A percentile compares a stretch with the other conserved stretches of the same genome.
phyloP scores from a whole-genome alignment of 2,329 filamentous ascomycete genomes.

The Calycina marina region DNA sequence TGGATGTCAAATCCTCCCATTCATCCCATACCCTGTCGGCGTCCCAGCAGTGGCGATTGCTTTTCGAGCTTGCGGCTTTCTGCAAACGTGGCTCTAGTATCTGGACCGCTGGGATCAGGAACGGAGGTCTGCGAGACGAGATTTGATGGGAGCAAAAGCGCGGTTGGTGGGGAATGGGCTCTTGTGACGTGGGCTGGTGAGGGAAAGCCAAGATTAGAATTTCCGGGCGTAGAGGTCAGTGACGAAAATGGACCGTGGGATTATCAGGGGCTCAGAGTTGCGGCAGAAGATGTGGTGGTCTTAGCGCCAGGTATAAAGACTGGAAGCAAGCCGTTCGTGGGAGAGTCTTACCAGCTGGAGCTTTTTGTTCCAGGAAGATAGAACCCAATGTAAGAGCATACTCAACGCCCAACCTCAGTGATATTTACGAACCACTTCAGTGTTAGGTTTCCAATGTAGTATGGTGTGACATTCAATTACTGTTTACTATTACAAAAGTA shows the following conservation, averaged over 20 bases:
- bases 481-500: neutral
- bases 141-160: neutral
- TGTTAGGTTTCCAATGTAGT: neutral
- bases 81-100: neutral
- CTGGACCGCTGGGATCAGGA: neutral
- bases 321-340: neutral
- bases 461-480: neutral
- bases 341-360: neutral
- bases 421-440: neutral
- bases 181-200: too few species aligned
- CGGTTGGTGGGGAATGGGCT: neutral
- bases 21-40: neutral
- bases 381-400: neutral
- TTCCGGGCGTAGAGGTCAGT: neutral
- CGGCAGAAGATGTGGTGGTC: neutral
- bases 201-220: neutral
- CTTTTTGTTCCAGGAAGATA: neutral
- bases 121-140: neutral
- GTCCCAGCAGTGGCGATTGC: neutral
- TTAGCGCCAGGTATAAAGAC: neutral
- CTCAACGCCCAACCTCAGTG: neutral
- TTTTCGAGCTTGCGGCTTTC: neutral
- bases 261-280: neutral
- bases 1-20: neutral
- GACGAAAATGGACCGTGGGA: neutral